Evolutionary conservation across 163 green algal species (phyloP), one percentile per base, ranked within the genome.

Genomic region (Scenedesmus sp.): DNA sequence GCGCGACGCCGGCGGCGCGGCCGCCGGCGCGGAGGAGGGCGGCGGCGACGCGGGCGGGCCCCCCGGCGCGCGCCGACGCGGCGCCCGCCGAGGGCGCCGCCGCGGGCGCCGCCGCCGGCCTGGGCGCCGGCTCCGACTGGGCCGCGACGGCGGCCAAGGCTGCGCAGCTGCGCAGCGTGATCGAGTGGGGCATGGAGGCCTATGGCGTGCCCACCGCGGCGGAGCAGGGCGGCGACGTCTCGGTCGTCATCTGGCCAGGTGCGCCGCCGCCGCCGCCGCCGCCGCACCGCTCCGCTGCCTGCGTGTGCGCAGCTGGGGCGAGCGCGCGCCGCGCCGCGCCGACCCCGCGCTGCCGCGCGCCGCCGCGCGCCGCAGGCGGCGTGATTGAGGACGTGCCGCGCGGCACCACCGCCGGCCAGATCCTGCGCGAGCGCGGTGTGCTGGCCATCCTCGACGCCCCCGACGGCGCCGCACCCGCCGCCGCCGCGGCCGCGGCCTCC

Each of bases 201-300:
- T 80, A 82, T 91, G 60, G 84, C 18, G 76, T 78, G 29, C 39
- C 47, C 13, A 50, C 17, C 15, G 69, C 36, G 14, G 50, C 29
- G 31, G 60, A 42, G 50, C 31, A 67, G 7, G 65, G 57, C 24
- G 77, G 65, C 36, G 85, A 93, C 50, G 89, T 97, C 26, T 86
- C 88, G 18, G 85, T 97, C 2, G 70, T 96, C 7, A 85, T 96
- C 13, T 95, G 89, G 89, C 92, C 92, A 2, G 81, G 84, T 60
- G 34, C 33, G 69, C 15, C 22, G 10, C 2, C n/a, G n/a, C n/a
- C n/a, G n/a, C n/a, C n/a, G n/a, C n/a, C n/a, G n/a, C n/a, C n/a
- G n/a, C n/a, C n/a, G n/a, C n/a, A n/a, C n/a, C n/a, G n/a, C n/a
- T n/a, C n/a, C n/a, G n/a, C n/a, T n/a, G n/a, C n/a, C n/a, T n/a